Evolutionary conservation across 2,329 filamentous ascomycete genomes (phyloP).

Genomic region (Colletotrichum trifolii): DNA sequence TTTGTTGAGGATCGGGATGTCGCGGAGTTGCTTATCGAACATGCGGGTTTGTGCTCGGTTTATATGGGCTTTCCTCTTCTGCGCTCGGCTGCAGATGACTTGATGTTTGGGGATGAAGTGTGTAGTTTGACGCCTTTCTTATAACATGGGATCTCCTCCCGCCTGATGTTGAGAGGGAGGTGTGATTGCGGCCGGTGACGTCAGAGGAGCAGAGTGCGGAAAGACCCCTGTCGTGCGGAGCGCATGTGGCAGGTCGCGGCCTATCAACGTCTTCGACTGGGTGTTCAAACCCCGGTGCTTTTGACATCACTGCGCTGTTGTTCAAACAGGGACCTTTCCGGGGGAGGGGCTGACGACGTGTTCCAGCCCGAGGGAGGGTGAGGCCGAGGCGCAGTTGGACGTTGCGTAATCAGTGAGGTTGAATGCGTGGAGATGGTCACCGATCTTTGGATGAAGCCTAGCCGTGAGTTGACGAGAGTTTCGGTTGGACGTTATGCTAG

Average conservation of each 20-base stretch:
- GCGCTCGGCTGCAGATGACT: background rate
- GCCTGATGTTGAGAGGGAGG: background rate
- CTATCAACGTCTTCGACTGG: conserved; percentile 21
- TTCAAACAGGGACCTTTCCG: conserved; percentile 4
- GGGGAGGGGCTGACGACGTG: conserved; percentile 11
- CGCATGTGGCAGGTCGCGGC: conserved; percentile 27
- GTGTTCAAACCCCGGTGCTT: conserved; percentile 1
- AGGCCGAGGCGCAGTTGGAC: no score
- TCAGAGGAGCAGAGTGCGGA: conserved; percentile 6
- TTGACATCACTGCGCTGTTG: conserved; percentile 28
- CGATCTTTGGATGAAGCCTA: no score
- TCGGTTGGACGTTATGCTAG: no score
- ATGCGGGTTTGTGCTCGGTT: background rate
- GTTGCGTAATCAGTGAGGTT: no score
- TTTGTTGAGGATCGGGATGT: conserved; percentile 6
- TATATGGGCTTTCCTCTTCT: background rate
- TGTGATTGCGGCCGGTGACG: conserved; percentile 4
- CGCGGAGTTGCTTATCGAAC: conserved; percentile 10
- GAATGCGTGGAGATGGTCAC: no score
- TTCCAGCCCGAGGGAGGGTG: background rate
- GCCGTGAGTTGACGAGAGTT: no score
- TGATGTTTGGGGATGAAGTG: background rate
- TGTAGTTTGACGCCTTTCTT: conserved; percentile 10
- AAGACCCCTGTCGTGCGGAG: conserved; percentile 7
- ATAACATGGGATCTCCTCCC: background rate